Evolutionary conservation across 2,329 filamentous ascomycete species (phyloP), one percentile per base, ranked within the genome.

Genomic region (Biscogniauxia sp.): DNA sequence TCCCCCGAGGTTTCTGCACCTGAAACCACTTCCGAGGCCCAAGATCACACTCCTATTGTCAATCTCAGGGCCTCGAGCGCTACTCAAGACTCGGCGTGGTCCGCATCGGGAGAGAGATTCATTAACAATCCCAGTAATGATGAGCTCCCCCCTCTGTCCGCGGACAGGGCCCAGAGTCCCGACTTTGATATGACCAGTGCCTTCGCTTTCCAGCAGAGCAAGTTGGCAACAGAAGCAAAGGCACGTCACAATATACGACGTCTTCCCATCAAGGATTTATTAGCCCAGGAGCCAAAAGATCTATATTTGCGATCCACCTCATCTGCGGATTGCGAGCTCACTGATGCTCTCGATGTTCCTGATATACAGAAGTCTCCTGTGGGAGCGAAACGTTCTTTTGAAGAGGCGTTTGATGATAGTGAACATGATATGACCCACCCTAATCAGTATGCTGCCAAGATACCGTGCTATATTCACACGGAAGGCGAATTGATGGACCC

Each of bases 181-280:
- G 71, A 73, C 20, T 51, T 70, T n/a, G 72, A 74, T 20, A 73
- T 73, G 70, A 71, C 72, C 5, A 73, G 71, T 60, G 72, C 72
- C 9, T 73, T 67, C 32, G 68, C 64, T 7, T 74, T 69, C 52
- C 66, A 72, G 19, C 65, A 68, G 26, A 74, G 72, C 62, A 73
- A 74, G 60, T 61, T 64, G 45, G 64, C 62, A 19, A 59, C 58
- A 15, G 62, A 64, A 9, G 56, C 25, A 26, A 61, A 58, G 41
- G 25, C 58, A 8, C 49, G n/a, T 20, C 55, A 54, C 8, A 61
- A 58, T 53, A 60, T 60, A 11, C 64, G 69, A 20, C 68, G 70
- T 20, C 61, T 74, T 20, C 65, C 59, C 5, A 73, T 74, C 26
- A 56, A 70, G 54, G 70, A 72, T 59, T 61, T 74, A 20, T 59